Evolutionary conservation across 768 basidiomycete species (phyloP).

Genomic region (Peribolospora baueri): DNA sequence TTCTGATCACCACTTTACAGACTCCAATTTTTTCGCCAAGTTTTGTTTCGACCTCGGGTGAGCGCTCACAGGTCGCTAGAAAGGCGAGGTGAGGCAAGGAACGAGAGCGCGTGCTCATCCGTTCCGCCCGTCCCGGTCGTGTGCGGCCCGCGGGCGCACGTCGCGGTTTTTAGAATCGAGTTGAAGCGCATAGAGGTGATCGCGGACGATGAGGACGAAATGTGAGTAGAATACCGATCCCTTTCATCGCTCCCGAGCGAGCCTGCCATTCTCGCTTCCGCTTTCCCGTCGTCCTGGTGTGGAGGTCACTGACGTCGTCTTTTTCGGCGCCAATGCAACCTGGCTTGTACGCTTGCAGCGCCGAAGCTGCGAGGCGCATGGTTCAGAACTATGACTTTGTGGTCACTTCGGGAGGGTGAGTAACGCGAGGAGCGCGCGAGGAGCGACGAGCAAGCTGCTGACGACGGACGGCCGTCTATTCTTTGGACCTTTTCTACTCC

Average conservation of each 20-base stretch:
- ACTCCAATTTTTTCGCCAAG: slow-evolving; percentile 52
- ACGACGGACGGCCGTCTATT: no score
- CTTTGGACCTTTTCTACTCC: no score
- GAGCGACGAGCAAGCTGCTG: no score
- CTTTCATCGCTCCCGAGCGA: background rate
- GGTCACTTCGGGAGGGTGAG: slow-evolving; percentile 51
- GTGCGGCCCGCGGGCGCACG: no score
- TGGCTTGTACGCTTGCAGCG: slow-evolving; percentile 23
- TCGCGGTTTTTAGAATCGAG: slow-evolving; percentile 26
- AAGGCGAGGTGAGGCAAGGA: no score
- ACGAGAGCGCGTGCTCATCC: no score
- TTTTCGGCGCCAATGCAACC: background rate
- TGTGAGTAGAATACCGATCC: slow-evolving; percentile 27
- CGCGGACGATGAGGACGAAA: slow-evolving; percentile 69
- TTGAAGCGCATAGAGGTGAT: slow-evolving; percentile 68
- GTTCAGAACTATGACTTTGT: slow-evolving; percentile 66
- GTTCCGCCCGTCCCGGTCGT: no score
- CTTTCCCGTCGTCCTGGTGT: no score
- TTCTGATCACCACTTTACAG: slow-evolving; percentile 18
- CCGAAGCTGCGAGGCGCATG: slow-evolving; percentile 65
- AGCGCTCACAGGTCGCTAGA: slow-evolving; percentile 8
- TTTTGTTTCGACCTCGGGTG: slow-evolving; percentile 61
- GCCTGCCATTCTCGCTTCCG: background rate
- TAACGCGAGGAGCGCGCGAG: no score
- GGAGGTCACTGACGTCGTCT: background rate